Conservation (phyloP, 352 stramenopile genomes). For the Globisporangium perplexum region DNA sequence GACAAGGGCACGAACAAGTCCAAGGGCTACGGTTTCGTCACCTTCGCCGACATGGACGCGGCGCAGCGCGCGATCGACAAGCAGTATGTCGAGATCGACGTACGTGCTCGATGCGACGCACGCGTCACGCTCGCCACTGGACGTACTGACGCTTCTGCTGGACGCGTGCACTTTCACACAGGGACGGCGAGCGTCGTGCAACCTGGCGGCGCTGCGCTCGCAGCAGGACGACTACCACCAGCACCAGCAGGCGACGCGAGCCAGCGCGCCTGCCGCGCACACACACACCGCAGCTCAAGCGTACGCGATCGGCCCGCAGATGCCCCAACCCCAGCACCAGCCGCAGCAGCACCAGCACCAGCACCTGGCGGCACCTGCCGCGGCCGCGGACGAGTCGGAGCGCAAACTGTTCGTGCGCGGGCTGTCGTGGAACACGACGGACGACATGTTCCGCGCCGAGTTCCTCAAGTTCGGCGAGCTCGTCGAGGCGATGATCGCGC, state of each 20-base stretch:
- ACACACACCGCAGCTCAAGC: background rate
- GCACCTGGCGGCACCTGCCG: background rate
- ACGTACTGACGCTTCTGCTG: background rate
- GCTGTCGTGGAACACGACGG: slow-evolving; percentile 48
- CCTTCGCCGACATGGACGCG: slow-evolving; percentile 57
- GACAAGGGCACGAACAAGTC: slow-evolving; percentile 63
- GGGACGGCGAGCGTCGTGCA: slow-evolving; percentile 40
- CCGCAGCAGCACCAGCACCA: slow-evolving; percentile 7
- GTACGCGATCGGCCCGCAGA: background rate
- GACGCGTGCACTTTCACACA: too few species aligned
- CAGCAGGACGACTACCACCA: slow-evolving; percentile 34
- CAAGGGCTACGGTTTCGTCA: slow-evolving; percentile 60
- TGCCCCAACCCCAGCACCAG: slow-evolving; percentile 10
- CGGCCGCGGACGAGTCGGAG: slow-evolving; percentile 27
- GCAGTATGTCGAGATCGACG: slow-evolving; percentile 51
- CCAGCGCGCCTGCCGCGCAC: background rate
- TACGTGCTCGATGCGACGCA: too few species aligned
- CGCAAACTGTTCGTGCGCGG: slow-evolving; percentile 63
- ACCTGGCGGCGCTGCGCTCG: slow-evolving; percentile 41
- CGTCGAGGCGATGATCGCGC: slow-evolving; percentile 35
- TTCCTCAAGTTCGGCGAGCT: slow-evolving; percentile 67
- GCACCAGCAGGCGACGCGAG: slow-evolving; percentile 8
- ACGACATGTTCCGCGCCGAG: slow-evolving; percentile 41
- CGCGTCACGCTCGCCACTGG: too few species aligned
- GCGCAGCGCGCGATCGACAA: slow-evolving; percentile 40